phyloP scores from a whole-genome alignment of 169 alveolate species.

The Cryptosporidium sp. region DNA sequence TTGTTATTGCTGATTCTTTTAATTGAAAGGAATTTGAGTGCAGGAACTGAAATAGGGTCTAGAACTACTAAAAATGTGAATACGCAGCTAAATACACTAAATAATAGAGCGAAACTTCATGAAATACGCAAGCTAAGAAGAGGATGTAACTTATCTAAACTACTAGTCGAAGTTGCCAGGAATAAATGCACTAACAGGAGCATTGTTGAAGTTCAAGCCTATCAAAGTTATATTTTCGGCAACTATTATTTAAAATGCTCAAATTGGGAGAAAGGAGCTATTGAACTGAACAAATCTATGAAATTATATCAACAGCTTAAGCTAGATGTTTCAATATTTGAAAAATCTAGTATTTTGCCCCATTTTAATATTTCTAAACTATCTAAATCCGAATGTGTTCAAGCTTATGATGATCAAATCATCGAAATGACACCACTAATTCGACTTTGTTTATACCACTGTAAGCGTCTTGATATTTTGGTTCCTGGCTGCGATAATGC shows the following conservation, averaged over 20 bases:
- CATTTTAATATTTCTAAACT: conserved; percentile 11
- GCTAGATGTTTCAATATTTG: conserved; percentile 21
- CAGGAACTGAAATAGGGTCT: conserved; percentile 26
- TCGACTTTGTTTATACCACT: conserved; percentile 56
- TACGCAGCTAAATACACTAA: neutral
- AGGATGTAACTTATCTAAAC: conserved; percentile 9
- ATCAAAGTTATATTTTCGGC: conserved; percentile 33
- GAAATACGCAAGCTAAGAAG: conserved; percentile 33
- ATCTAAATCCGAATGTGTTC: conserved; percentile 29
- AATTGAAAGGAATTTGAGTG: conserved; percentile 67
- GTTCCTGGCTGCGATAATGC: neutral
- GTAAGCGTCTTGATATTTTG: conserved; percentile 50
- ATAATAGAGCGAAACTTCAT: conserved; percentile 37
- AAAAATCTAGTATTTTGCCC: neutral
- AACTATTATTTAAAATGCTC: conserved; percentile 40
- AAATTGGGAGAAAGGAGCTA: conserved; percentile 54
- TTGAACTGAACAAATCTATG: conserved; percentile 19
- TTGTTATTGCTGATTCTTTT: conserved; percentile 17
- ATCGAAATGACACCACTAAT: conserved; percentile 44
- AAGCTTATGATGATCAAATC: conserved; percentile 50
- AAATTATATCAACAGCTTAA: conserved; percentile 62
- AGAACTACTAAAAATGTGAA: neutral
- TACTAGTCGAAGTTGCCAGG: conserved; percentile 14
- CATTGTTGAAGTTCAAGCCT: conserved; percentile 65
- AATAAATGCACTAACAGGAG: conserved; percentile 41